These are phyloP conservation scores for Taphrina pruni DNA, from an alignment of 1,139 yeast species.

Conservation along the genomic window DNA sequence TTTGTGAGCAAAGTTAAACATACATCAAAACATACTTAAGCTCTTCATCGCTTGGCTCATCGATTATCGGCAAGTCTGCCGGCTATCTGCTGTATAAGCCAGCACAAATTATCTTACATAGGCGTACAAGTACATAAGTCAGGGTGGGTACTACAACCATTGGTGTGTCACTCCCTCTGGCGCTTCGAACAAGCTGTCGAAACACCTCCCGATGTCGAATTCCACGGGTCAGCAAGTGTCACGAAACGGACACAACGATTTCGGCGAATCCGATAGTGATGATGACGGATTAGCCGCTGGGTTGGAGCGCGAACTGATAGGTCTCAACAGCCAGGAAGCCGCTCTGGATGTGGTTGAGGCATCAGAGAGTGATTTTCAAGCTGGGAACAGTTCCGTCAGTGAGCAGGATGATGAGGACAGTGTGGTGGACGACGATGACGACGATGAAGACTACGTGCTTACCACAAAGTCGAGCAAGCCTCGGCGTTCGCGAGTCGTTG, in stretches of 20 bases:
- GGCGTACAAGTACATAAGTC: too few relatives aligned
- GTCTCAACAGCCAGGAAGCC: background rate
- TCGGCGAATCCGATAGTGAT: constrained; percentile 13
- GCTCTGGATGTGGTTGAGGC: constrained; percentile 2
- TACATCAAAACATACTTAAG: constrained; percentile 9
- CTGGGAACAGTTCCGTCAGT: background rate
- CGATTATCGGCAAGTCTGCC: too few relatives aligned
- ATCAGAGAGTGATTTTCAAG: constrained; percentile 16
- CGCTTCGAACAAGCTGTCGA: background rate
- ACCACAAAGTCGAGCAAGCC: constrained; percentile 14
- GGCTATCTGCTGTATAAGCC: too few relatives aligned
- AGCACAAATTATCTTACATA: too few relatives aligned
- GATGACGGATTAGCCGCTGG: constrained; percentile 23
- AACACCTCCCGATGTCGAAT: background rate
- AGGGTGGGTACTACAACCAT: too few relatives aligned
- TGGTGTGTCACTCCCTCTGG: too few relatives aligned
- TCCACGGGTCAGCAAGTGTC: background rate
- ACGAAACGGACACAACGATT: background rate
- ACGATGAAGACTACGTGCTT: constrained; percentile 29
- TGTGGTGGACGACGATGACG: background rate
- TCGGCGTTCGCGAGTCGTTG: constrained; percentile 11
- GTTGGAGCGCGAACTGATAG: constrained; percentile 19
- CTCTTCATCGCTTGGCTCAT: background rate
- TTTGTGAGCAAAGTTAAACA: background rate
- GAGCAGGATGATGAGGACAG: background rate